Evolutionary conservation across 768 basidiomycete species (phyloP), one percentile per base, ranked within the genome.

Genomic region (Phylloporus sp.): DNA sequence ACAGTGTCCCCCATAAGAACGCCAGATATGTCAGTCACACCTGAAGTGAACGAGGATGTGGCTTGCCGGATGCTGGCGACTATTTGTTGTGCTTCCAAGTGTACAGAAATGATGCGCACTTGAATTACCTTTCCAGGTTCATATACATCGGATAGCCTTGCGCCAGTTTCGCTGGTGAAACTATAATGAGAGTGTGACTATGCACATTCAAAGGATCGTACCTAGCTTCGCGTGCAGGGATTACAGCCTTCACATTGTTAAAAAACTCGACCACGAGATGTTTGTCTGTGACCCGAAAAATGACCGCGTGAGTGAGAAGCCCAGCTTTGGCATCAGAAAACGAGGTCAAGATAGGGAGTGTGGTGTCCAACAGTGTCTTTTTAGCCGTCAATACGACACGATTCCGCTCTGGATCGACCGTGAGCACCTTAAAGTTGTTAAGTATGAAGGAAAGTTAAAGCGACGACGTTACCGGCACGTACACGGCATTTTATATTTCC

Each of bases 51-150:
- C 47, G 66, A 73, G 35, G 81, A 58, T 1, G 77, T 62, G 5
- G 86, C 89, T 70, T 93, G 90, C 22, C 86, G 84, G 48, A 95
- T 83, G 59, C 93, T 96, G 11, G 89, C 94, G 33, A 84, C 70
- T 44, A 97, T 83, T 44, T 80, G 82, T 11, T 71, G 63, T 14
- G 76, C 75, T 18, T 82, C 80, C 4, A 67, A 46, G 42, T 88
- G 75, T 27, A 84, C 69, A 9, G 76, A 70, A 36, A 84, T 76
- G 55, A 99, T 81, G 50, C 88, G 82, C 22, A 96, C 87, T 68
- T 84, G 81, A 46, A 94, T 79, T 2, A 89, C 83, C 60, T 86
- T 90, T 46, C 95, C 95, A 32, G 86, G 66, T 14, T 80, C 70
- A 66, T 92, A 93, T 33, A 79, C 69, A 37, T 81, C 79, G 4